A percentile compares a stretch with the other conserved stretches of the same genome.
Evolutionary conservation across 2,329 filamentous ascomycete genomes (phyloP).

Genomic region (Aspergillus melleus): DNA sequence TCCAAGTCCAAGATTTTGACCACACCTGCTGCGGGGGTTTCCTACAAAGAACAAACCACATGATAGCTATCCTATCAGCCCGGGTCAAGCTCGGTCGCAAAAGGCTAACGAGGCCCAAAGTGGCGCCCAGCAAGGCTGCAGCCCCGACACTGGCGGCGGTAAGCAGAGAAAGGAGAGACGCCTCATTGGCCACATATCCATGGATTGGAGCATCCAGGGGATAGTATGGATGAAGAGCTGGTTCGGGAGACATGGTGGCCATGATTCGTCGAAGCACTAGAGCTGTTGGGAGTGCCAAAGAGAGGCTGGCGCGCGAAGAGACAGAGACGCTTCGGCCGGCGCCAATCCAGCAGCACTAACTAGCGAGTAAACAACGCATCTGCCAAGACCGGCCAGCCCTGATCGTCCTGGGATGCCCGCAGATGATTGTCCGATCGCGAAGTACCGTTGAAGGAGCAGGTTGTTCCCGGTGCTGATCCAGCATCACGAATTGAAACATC

Average conservation of each 20-base stretch:
- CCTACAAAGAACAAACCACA: conserved; percentile 76
- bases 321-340: neutral
- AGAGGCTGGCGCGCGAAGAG: neutral
- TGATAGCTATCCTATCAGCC: conserved; percentile 59
- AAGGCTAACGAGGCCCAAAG: conserved; percentile 55
- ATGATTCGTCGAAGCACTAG: neutral
- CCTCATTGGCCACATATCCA: conserved; percentile 67
- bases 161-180: conserved; percentile 60
- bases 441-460: neutral
- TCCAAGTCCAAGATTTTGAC: neutral
- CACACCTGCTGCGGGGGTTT: neutral
- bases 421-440: neutral
- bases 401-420: neutral
- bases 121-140: conserved; percentile 57
- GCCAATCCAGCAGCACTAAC: neutral
- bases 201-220: conserved; percentile 63
- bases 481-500: neutral
- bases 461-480: neutral
- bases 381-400: neutral
- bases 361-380: neutral
- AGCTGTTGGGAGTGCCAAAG: neutral
- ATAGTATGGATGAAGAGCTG: conserved; percentile 65
- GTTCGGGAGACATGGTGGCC: conserved; percentile 6
- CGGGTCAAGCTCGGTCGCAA: conserved; percentile 54
- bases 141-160: conserved; percentile 60